Percentiles rank a stretch among this genome's conserved stretches.
Evolutionary conservation across 441 rosid species (phyloP).

Genomic region (Bocquillonia castaneifolia): DNA sequence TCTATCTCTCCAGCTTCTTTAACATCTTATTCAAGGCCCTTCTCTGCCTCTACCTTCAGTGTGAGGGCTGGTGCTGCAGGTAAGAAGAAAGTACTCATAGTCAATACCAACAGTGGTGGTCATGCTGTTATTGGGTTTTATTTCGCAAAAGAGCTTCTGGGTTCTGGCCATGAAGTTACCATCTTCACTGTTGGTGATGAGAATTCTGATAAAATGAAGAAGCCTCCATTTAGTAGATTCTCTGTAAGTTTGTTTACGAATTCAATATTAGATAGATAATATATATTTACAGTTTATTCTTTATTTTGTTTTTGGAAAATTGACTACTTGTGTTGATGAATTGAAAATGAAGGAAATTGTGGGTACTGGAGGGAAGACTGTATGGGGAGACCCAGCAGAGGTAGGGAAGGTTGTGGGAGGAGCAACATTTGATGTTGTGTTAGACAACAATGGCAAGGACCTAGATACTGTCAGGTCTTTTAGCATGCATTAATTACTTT

Average conservation of each 20-base stretch:
- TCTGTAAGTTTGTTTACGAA: constrained; percentile 46
- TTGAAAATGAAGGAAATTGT: constrained; percentile 92
- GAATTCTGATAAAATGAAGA: constrained; percentile 83
- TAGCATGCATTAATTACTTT: background rate
- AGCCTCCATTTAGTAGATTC: constrained; percentile 80
- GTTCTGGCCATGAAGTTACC: constrained; percentile 68
- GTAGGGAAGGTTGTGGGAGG: constrained; percentile 62
- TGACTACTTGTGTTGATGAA: background rate
- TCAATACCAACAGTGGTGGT: constrained; percentile 81
- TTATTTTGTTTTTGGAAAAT: background rate
- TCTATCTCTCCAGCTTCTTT: constrained; percentile 32
- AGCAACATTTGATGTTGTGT: constrained; percentile 68
- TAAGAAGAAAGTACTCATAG: constrained; percentile 80
- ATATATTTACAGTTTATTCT: background rate
- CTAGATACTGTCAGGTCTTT: constrained; percentile 64
- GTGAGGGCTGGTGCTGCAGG: constrained; percentile 47
- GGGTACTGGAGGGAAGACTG: constrained; percentile 73
- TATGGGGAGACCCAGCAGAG: constrained; percentile 81
- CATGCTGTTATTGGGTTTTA: constrained; percentile 89
- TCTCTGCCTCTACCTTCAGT: constrained; percentile 33
- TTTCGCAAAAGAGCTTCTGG: constrained; percentile 78
- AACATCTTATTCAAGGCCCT: constrained; percentile 23
- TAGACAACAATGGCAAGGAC: constrained; percentile 92
- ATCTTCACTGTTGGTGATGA: constrained; percentile 79
- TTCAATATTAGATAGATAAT: background rate